Evolutionary conservation across 176 grass and related monocot species (phyloP), one percentile per base, ranked within the genome.

Genomic region (Aegilops umbellulata): DNA sequence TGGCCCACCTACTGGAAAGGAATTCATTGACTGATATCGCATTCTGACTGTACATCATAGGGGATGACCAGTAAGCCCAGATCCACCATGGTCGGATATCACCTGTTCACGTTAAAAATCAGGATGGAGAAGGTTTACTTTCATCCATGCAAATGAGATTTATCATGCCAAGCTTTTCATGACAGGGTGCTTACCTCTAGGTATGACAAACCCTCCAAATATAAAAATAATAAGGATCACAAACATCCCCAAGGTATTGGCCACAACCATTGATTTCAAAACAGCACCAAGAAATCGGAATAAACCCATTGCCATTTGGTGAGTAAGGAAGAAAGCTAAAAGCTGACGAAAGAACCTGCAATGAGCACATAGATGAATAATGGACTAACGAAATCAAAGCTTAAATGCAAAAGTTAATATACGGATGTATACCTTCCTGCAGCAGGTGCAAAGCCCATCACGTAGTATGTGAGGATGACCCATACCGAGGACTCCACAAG

Each of bases 11-110:
- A 75, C 81, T 89, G 36, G 84, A 82, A 86, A 97, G 95, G 69
- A 97, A 97, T 72, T 97, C 95, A 31, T 97, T 97, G 60, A 93
- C 22, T 42, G 91, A 86, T 89, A 97, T 83, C 3, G 95, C 92
- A 67, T 97, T 94, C 32, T 92, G 87, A 3, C 95, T 93, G 32
- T 97, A 97, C 92, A 93, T 93, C 80, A 97, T 55, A 41, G 95
- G 95, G 85, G 95, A 98, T 84, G 80, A 75, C 95, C 95, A 98
- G 68, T 88, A 98, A 42, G 80, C 90, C 95, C 95, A 97, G 67
- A 93, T 94, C 95, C 95, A 97, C 95, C 95, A 97, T 67, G 92
- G 87, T 72, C 86, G 84, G 68, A 97, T 97, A 69, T 97, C 92
- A 86, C 86, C 95, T 97, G 76, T 62, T 8, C n/a, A 80, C 60